phyloP scores from a whole-genome alignment of 495 filamentous ascomycete species.

The Hypoxylon intermedium region DNA sequence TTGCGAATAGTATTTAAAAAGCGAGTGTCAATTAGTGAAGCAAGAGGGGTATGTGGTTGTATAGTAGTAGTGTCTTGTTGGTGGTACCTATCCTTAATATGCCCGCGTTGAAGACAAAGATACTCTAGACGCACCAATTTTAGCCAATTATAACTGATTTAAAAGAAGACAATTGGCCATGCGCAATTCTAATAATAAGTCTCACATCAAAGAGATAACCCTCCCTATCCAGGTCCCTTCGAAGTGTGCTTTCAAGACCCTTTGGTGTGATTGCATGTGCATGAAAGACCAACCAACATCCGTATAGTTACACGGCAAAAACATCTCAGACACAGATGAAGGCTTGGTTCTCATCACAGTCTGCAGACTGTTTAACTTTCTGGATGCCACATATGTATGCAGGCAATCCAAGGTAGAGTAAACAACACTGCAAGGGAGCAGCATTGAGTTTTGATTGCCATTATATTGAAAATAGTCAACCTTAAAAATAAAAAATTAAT shows the following conservation, averaged over 20 bases:
- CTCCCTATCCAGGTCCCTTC: not conserved
- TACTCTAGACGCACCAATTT: not conserved
- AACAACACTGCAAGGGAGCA: too few species aligned
- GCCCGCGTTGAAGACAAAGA: not conserved
- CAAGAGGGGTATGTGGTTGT: not conserved
- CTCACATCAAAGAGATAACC: not conserved
- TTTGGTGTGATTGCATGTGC: not conserved
- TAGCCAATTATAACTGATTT: too few species aligned
- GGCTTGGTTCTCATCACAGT: too few species aligned
- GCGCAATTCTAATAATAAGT: not conserved
- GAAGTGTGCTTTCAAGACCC: not conserved
- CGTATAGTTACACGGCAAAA: too few species aligned
- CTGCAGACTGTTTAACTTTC: too few species aligned
- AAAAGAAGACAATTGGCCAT: not conserved
- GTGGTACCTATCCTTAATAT: too few species aligned
- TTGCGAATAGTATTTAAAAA: slow-evolving; percentile 1
- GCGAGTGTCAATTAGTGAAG: not conserved
- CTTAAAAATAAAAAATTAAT: too few species aligned
- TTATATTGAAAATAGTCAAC: too few species aligned
- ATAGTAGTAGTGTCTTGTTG: not conserved
- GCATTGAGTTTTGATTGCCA: too few species aligned
- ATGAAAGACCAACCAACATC: not conserved
- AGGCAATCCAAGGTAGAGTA: too few species aligned
- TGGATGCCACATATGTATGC: too few species aligned
- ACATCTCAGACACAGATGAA: too few species aligned